These are phyloP conservation scores for Pythium plurisporium DNA, from an alignment of 352 stramenopile genomes.

Conservation along the genomic window DNA sequence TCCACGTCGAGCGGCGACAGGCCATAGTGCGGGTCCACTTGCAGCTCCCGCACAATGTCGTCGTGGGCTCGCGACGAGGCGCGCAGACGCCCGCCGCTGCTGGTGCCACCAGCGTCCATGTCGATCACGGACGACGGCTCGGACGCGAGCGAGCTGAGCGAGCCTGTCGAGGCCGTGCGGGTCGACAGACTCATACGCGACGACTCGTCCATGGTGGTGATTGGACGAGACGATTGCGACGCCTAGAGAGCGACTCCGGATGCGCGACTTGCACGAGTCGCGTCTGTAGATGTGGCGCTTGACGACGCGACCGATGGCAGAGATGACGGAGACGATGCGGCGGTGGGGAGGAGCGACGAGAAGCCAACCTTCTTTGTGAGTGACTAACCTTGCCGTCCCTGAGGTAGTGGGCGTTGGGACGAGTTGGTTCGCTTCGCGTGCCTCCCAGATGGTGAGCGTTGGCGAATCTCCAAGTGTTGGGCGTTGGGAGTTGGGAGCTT, in stretches of 20 bases:
- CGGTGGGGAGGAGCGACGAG: no score
- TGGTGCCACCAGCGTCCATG: background rate
- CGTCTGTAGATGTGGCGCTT: background rate
- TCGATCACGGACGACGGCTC: slow-evolving; percentile 7
- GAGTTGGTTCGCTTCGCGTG: background rate
- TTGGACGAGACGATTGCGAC: background rate
- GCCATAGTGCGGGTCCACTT: slow-evolving; percentile 60
- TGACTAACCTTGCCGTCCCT: no score
- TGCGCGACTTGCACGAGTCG: background rate
- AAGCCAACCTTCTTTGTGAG: no score
- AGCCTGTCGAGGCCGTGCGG: slow-evolving; percentile 17
- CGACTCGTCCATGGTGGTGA: slow-evolving; percentile 5
- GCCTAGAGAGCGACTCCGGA: background rate
- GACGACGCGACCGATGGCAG: background rate
- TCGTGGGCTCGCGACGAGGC: slow-evolving; percentile 43
- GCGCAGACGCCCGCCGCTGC: background rate
- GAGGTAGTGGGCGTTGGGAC: no score
- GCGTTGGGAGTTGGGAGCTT: background rate
- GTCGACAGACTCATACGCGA: slow-evolving; percentile 7
- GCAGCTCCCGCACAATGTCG: slow-evolving; percentile 58
- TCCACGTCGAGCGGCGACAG: slow-evolving; percentile 49
- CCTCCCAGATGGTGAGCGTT: background rate
- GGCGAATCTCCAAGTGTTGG: slow-evolving; percentile 1
- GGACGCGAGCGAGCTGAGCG: slow-evolving; percentile 20
- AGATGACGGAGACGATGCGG: background rate